These are phyloP conservation scores for Nadsonia commutata DNA, from an alignment of 1,139 yeast species.

Conservation along the genomic window DNA sequence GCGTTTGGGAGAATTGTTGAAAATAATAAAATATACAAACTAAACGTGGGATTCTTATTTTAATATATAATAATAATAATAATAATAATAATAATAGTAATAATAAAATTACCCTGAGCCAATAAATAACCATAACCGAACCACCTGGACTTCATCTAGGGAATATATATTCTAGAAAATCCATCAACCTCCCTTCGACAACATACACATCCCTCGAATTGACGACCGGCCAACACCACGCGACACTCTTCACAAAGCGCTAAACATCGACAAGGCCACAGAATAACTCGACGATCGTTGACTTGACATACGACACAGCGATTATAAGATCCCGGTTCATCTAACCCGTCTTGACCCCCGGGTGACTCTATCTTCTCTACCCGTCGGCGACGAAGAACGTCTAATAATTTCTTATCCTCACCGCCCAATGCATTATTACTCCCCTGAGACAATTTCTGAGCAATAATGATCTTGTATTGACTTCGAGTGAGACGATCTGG, in stretches of 20 bases:
- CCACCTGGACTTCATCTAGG: conserved; percentile 6
- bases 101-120: too few species aligned
- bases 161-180: conserved; percentile 28
- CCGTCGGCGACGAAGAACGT: conserved; percentile 9
- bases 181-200: conserved; percentile 59
- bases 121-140: conserved; percentile 1
- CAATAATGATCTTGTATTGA: conserved; percentile 2
- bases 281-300: conserved; percentile 56
- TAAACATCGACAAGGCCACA: conserved; percentile 91
- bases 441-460: conserved; percentile 1
- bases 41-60: too few species aligned
- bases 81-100: too few species aligned
- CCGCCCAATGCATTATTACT: conserved; percentile 3
- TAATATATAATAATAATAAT: too few species aligned
- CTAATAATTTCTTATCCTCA: conserved; percentile 6
- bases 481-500: background rate
- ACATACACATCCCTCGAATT: conserved; percentile 71
- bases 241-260: conserved; percentile 81
- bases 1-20: too few species aligned
- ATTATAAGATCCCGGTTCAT: background rate
- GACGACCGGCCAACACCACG: conserved; percentile 55
- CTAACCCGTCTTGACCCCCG: conserved; percentile 4
- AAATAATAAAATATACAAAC: too few species aligned
- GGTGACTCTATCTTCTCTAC: conserved; percentile 4
- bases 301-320: conserved; percentile 72